phyloP scores from a whole-genome alignment of 257 asterid genomes.

The Solanum ossicruentum region DNA sequence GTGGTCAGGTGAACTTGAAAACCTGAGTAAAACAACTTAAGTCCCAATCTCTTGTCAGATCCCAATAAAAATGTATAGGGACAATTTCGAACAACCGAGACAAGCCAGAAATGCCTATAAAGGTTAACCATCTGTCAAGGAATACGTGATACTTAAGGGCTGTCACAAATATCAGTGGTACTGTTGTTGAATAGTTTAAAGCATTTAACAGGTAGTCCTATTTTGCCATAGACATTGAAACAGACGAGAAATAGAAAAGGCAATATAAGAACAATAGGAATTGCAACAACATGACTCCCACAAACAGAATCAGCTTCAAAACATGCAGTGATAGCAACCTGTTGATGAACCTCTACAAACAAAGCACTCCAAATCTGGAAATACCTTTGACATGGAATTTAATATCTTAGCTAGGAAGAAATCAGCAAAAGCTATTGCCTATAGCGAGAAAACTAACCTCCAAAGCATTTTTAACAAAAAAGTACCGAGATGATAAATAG shows the following conservation, averaged over 20 bases:
- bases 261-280: slow-evolving; percentile 81
- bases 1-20: slow-evolving; percentile 81
- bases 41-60: slow-evolving; percentile 90
- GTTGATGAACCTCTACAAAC: slow-evolving; percentile 95
- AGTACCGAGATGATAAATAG: slow-evolving; percentile 79
- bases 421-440: slow-evolving; percentile 93
- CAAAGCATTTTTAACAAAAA: slow-evolving; percentile 75
- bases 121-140: slow-evolving; percentile 55
- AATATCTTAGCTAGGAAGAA: slow-evolving; percentile 93
- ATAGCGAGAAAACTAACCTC: slow-evolving; percentile 74
- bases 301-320: slow-evolving; percentile 98
- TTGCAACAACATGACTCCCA: slow-evolving; percentile 92
- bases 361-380: slow-evolving; percentile 98
- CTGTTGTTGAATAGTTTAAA: slow-evolving; percentile 82
- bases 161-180: slow-evolving; percentile 81
- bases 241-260: slow-evolving; percentile 73
- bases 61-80: slow-evolving; percentile 94
- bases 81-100: slow-evolving; percentile 69
- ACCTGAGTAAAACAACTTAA: slow-evolving; percentile 85
- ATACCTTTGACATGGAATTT: slow-evolving; percentile 98
- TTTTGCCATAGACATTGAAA: slow-evolving; percentile 96
- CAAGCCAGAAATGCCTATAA: slow-evolving; percentile 86
- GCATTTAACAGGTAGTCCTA: slow-evolving; percentile 76
- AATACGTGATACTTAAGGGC: slow-evolving; percentile 90
- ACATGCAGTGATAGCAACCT: slow-evolving; percentile 99